A percentile compares a stretch with the other conserved stretches of the same genome.
phyloP scores from a whole-genome alignment of 2,329 filamentous ascomycete genomes.

The Neoascochyta sp. region DNA sequence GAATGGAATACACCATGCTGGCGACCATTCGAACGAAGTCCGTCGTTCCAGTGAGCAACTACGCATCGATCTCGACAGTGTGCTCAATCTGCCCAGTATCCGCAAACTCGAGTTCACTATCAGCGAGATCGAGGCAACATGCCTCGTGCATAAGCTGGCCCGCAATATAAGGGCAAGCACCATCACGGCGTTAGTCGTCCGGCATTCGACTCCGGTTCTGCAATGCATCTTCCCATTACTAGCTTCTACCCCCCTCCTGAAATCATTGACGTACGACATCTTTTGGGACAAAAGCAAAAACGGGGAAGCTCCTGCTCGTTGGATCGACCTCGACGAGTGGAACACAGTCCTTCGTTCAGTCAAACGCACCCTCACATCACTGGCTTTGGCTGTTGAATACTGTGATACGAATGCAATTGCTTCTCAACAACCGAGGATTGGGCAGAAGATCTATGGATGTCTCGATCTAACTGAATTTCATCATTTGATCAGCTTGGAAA shows the following conservation, averaged over 20 bases:
- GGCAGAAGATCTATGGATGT: conserved; percentile 12
- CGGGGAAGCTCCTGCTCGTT: conserved; percentile 1
- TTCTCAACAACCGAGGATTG: conserved; percentile 21
- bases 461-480: conserved; percentile 22
- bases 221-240: conserved; percentile 9
- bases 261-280: conserved; percentile 23
- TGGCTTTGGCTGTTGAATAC: conserved; percentile 23
- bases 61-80: conserved; percentile 8
- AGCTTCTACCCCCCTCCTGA: conserved; percentile 14
- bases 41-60: conserved; percentile 6
- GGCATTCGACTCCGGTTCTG: conserved; percentile 11
- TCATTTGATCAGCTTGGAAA: conserved; percentile 23
- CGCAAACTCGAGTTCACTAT: conserved; percentile 15
- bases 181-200: conserved; percentile 20
- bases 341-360: conserved; percentile 10
- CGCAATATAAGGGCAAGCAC: conserved; percentile 5
- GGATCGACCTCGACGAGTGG: conserved; percentile 18
- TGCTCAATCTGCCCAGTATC: conserved; percentile 14
- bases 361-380: conserved; percentile 10
- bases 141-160: conserved; percentile 1
- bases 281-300: conserved; percentile 13
- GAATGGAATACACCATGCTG: conserved; percentile 11
- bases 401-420: conserved; percentile 13
- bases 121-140: conserved; percentile 2
- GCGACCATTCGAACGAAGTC: conserved; percentile 9